Evolutionary conservation across 2,329 filamentous ascomycete genomes (phyloP).

Genomic region (Exophiala alcalophila): DNA sequence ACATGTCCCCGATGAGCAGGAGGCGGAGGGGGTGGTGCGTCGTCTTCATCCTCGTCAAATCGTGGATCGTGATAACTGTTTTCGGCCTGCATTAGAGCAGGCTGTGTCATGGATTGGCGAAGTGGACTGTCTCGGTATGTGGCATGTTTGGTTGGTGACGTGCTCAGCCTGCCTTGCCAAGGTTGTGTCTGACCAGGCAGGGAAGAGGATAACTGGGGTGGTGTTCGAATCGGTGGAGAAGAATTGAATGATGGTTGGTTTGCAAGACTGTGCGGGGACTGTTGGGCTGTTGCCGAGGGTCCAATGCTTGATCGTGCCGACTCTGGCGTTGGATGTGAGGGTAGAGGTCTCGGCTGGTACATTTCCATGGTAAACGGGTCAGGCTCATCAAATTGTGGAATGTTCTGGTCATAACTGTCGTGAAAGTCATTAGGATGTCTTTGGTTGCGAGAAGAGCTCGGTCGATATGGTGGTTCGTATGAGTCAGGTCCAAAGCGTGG

Average conservation of each 20-base stretch:
- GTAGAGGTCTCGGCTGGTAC: conserved; percentile 45
- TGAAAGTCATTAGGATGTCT: conserved; percentile 9
- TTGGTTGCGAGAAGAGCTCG: conserved; percentile 8
- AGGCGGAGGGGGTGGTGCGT: conserved; percentile 38
- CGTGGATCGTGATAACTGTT: conserved; percentile 20
- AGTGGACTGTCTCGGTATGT: conserved; percentile 32
- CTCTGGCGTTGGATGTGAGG: conserved; percentile 42
- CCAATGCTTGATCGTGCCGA: conserved; percentile 50
- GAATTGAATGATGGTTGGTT: conserved; percentile 16
- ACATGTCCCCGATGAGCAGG: conserved; percentile 33
- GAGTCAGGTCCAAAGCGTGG: conserved; percentile 18
- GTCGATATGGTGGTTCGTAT: conserved; percentile 9
- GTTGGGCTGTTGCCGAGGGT: conserved; percentile 3
- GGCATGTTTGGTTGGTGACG: conserved; percentile 29
- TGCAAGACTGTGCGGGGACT: conserved; percentile 7
- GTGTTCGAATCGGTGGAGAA: conserved; percentile 14
- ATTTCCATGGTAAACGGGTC: conserved; percentile 3
- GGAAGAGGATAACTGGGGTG: conserved; percentile 12
- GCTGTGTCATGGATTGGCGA: conserved; percentile 31
- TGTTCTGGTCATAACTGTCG: conserved; percentile 3
- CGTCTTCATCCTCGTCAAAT: conserved; percentile 31
- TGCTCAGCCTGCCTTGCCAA: conserved; percentile 25
- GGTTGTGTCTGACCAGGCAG: conserved; percentile 10
- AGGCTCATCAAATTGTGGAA: not conserved
- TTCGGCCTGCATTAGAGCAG: conserved; percentile 26